Evolutionary conservation across 306 rosid species (phyloP).

Genomic region (Nissolia schottii): DNA sequence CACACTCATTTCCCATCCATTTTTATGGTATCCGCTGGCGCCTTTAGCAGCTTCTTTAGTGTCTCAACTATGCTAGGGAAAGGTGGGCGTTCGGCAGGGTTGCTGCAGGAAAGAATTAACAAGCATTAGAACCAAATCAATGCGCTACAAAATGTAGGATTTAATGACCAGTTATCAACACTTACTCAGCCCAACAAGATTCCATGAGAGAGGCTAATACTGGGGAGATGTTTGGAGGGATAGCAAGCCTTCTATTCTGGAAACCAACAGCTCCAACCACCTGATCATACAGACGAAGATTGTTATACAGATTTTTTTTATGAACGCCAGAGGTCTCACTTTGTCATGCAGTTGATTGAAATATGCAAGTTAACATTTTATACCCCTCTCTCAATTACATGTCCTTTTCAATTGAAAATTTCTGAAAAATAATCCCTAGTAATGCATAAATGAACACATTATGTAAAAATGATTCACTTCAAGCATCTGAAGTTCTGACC

Average conservation of each 20-base stretch:
- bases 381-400: background rate
- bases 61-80: slow-evolving; percentile 69
- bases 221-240: slow-evolving; percentile 68
- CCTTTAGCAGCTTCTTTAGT: slow-evolving; percentile 76
- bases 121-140: slow-evolving; percentile 18
- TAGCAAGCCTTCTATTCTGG: slow-evolving; percentile 73
- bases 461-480: background rate
- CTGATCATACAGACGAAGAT: slow-evolving; percentile 33
- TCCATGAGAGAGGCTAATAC: slow-evolving; percentile 73
- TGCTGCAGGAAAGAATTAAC: slow-evolving; percentile 34
- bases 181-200: slow-evolving; percentile 97
- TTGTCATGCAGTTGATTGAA: slow-evolving; percentile 9
- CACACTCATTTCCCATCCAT: slow-evolving; percentile 33
- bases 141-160: background rate
- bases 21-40: slow-evolving; percentile 57
- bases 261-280: slow-evolving; percentile 97
- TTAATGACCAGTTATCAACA: background rate
- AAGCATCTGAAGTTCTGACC: background rate
- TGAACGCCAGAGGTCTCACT: slow-evolving; percentile 5
- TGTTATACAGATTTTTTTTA: background rate
- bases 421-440: background rate
- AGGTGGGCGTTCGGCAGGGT: slow-evolving; percentile 75
- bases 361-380: background rate
- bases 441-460: background rate
- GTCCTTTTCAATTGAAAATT: background rate